These are phyloP conservation scores for Claviceps monticola DNA, from an alignment of 2,329 filamentous ascomycete species.

Conservation along the genomic window DNA sequence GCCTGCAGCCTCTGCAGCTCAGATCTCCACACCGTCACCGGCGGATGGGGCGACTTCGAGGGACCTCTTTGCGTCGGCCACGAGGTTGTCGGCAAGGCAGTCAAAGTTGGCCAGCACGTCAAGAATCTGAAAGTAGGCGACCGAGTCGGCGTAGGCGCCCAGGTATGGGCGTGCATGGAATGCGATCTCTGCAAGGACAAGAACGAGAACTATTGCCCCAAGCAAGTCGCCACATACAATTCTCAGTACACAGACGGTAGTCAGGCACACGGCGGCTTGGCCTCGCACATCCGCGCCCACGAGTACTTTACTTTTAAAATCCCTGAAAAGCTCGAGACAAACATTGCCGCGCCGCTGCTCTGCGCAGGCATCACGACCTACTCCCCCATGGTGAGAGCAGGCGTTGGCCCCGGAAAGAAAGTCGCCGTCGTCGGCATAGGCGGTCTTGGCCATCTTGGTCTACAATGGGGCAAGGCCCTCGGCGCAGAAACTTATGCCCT, in stretches of 20 bases:
- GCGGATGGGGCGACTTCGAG: conserved; percentile 37
- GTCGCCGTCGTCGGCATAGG: conserved; percentile 63
- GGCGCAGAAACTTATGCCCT: conserved; percentile 53
- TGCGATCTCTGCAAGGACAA: conserved; percentile 31
- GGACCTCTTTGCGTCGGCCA: conserved; percentile 39
- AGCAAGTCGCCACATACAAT: conserved; percentile 42
- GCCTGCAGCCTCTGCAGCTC: conserved; percentile 52
- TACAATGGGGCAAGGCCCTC: conserved; percentile 58
- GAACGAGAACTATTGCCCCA: conserved; percentile 37
- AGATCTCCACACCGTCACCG: conserved; percentile 44
- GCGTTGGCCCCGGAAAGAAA: conserved; percentile 53
- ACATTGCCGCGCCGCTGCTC: conserved; percentile 51
- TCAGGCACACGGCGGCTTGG: conserved; percentile 51
- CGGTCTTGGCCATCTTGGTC: conserved; percentile 58
- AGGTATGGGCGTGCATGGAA: conserved; percentile 42
- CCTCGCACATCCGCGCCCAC: conserved; percentile 34
- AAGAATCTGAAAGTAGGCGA: conserved; percentile 44
- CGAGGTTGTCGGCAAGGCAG: conserved; percentile 44
- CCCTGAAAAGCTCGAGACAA: conserved; percentile 35
- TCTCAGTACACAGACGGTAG: conserved; percentile 42
- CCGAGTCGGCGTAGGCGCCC: conserved; percentile 49
- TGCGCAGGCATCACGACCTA: conserved; percentile 68
- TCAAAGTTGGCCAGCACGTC: conserved; percentile 30
- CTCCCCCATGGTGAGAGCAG: conserved; percentile 51
- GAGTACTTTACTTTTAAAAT: conserved; percentile 48